Evolutionary conservation across 352 stramenopile genomes (phyloP), one percentile per base, ranked within the genome.

Genomic region (Globisporangium emineosum): DNA sequence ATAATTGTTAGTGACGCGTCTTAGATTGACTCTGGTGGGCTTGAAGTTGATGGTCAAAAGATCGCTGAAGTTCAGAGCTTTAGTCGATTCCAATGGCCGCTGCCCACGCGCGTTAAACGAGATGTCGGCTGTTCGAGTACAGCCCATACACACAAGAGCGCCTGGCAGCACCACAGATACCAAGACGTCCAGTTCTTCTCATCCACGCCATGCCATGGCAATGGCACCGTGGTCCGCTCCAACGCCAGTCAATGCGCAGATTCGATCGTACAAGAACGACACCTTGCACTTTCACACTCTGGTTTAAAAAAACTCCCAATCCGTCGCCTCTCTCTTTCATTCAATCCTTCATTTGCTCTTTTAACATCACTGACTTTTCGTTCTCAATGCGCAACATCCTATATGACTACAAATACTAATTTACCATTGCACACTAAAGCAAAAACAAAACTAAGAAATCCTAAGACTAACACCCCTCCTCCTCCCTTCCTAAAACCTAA

Each of bases 11-110:
- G 5, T 23, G 19, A n/a, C 52, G 13, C 52, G 52, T 57, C 52
- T 12, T 43, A 9, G 51, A 19, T n/a, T 43, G 30, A 43, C 42
- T 23, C 10, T 19, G 8, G 15, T 23, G n/a, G 19, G 15, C 47
- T 56, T 56, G 50, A 56, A 56, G 27, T 57, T 57, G 27, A 1
- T 32, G 29, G 29, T 47, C 50, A 57, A 21, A 54, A 54, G 21
- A 53, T 53, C 47, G 10, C 13, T 21, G 13, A 37, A 23, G 19
- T 6, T 53, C 19, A 53, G 25, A 15, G 47, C 21, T 53, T 55
- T 35, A 33, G 23, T 55, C 25, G 49, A 55, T 55, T 35, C 49
- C 21, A 21, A 5, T 6, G 6, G 25, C 23, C 13, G 25, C 23
- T 3, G n/a, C 5, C 13, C 12, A 5, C n/a, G 3, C 17, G 5